Base-by-base conservation (phyloP, 805 yeast genomes). In the Zygoascus biomembranicola region DNA sequence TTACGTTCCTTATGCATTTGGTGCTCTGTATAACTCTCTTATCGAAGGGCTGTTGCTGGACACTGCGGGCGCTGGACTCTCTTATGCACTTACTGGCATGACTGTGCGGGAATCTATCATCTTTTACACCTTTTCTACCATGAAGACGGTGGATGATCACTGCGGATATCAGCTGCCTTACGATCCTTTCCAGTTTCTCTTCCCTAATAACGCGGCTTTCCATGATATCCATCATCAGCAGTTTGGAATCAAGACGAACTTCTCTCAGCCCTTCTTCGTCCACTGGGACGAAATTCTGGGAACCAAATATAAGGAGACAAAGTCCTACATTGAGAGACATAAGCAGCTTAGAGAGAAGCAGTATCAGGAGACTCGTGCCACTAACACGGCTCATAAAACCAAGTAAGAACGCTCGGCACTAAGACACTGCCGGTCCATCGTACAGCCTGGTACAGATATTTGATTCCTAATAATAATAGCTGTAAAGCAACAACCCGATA, bases 181-280 rank as follows among this genome's bases (percentile, higher is more conserved):
- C 68, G 99, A 94, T 69, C 82, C 90, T 20, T 86, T 94, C 77
- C 99, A 94, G 74, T 66, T 81, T 44, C 53, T 92, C 20, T 94
- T 94, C 79, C 98, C 97, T 58, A 94, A 94, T 73, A 90, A 94
- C 66, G 86, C 98, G 13, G 85, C 90, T 32, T 94, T 90, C 69
- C 99, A 94, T 66, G 99, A 94, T 70, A 90, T 94, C 61, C 99
- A 94, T 68, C 99, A 94, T 71, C 99, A 94, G 75, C 82, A 81
- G 63, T 94, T 92, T 76, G 99, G 99, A 41, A 82, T 94, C 71
- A 89, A 89, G 74, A 82, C 85, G 54, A 94, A 94, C 73, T 94
- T 84, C 65, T 84, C 95, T 13, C 99, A 94, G 75, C 99, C 99
- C 3, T 94, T 92, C 73, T 94, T 94, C 72, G 85, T 89, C 1